Percentiles rank a stretch among this genome's conserved stretches.
Evolutionary conservation across 805 yeast genomes (phyloP).

Genomic region (Kurtzmaniella fragi): DNA sequence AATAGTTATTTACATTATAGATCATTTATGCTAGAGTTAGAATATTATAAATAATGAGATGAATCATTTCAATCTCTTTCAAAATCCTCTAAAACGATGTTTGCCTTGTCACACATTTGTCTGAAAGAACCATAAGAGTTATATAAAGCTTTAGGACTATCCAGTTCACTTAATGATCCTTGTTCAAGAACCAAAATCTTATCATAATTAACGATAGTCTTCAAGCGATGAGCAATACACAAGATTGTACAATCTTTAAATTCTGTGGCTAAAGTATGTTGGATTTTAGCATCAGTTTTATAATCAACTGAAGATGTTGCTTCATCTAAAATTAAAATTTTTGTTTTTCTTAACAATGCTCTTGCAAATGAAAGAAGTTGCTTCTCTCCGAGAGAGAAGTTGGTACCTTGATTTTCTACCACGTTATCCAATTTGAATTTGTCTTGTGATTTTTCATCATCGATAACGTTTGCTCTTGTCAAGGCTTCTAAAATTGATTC

Average conservation of each 20-base stretch:
- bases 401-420: conserved; percentile 66
- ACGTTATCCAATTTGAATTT: conserved; percentile 40
- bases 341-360: conserved; percentile 72
- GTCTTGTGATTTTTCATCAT: conserved; percentile 19
- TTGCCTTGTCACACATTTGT: conserved; percentile 61
- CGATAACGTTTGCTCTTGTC: conserved; percentile 53
- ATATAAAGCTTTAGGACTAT: conserved; percentile 65
- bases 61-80: too few species aligned
- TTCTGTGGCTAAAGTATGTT: conserved; percentile 64
- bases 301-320: conserved; percentile 81
- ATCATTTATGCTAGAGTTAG: too few species aligned
- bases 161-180: conserved; percentile 73
- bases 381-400: conserved; percentile 73
- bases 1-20: too few species aligned
- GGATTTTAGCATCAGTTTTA: conserved; percentile 79
- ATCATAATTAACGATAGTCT: conserved; percentile 70
- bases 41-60: too few species aligned
- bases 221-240: conserved; percentile 85
- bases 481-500: conserved; percentile 54
- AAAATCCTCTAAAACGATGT: conserved; percentile 37
- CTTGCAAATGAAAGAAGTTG: conserved; percentile 79
- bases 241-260: conserved; percentile 69
- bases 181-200: conserved; percentile 76
- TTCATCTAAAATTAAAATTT: conserved; percentile 78
- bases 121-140: conserved; percentile 51